Conservation (phyloP, 2,329 filamentous ascomycete species). For the Botrytis medusae region DNA sequence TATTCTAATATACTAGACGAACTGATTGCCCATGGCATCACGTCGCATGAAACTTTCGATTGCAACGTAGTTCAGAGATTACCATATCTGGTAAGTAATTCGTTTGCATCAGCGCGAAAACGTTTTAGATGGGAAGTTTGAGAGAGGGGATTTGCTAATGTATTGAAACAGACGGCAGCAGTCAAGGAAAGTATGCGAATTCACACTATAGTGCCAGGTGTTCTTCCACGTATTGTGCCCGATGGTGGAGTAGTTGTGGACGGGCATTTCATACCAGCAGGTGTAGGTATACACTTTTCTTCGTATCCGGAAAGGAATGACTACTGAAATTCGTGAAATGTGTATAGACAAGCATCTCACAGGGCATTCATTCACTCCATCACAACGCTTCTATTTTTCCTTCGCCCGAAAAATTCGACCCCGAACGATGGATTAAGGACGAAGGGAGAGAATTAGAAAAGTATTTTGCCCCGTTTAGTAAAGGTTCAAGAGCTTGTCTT, state of each 20-base stretch:
- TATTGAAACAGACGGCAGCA: background rate
- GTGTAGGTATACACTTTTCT: background rate
- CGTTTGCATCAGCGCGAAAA: background rate
- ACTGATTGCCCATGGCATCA: background rate
- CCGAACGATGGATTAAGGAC: background rate
- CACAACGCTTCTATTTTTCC: background rate
- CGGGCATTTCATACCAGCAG: background rate
- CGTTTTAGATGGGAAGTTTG: no score
- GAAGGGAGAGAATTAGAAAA: background rate
- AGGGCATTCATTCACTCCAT: background rate
- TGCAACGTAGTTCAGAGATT: background rate
- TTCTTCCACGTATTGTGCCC: background rate
- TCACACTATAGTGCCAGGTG: background rate
- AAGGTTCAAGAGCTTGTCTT: background rate
- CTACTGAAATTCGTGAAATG: background rate
- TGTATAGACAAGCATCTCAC: background rate
- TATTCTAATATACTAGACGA: background rate
- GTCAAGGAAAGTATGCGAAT: constrained; percentile 4
- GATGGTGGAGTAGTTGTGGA: background rate
- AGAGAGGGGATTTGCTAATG: background rate
- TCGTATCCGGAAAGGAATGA: background rate
- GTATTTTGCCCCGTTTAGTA: background rate
- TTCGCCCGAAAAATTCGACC: background rate
- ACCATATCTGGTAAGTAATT: background rate
- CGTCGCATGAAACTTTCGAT: background rate